Evolutionary conservation across 768 basidiomycete genomes (phyloP).

Genomic region (Russula abietina): DNA sequence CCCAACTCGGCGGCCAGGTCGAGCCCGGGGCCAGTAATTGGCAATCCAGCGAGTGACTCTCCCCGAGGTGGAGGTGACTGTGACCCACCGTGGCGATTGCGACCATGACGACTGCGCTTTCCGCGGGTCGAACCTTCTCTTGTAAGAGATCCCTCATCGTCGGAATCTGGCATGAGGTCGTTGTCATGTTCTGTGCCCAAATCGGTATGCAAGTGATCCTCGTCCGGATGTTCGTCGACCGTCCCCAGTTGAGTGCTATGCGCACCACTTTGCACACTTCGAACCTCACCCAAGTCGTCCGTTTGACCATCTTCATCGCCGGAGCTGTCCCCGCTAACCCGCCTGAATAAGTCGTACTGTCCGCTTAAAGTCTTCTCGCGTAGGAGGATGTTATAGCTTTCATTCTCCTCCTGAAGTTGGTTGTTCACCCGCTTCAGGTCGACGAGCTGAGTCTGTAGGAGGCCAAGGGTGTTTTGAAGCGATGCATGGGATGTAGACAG

Average conservation of each 20-base stretch:
- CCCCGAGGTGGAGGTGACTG: conserved; percentile 51
- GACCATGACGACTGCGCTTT: conserved; percentile 40
- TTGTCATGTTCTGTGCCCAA: conserved; percentile 39
- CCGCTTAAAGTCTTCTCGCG: conserved; percentile 89
- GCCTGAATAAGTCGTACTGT: conserved; percentile 70
- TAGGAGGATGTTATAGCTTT: conserved; percentile 91
- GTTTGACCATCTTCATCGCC: conserved; percentile 24
- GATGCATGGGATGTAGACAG: conserved; percentile 81
- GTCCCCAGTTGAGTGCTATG: conserved; percentile 52
- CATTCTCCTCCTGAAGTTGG: conserved; percentile 90
- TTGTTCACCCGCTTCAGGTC: conserved; percentile 87
- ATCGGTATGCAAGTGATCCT: conserved; percentile 47
- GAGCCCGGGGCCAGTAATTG: conserved; percentile 82
- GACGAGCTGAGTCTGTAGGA: conserved; percentile 75
- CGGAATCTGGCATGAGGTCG: conserved; percentile 38
- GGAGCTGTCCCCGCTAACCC: conserved; percentile 47
- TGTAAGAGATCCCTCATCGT: conserved; percentile 27
- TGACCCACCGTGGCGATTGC: conserved; percentile 48
- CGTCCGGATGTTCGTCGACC: conserved; percentile 36
- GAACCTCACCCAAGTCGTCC: conserved; percentile 31
- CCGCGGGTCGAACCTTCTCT: conserved; percentile 33
- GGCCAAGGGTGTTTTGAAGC: conserved; percentile 75
- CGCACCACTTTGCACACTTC: conserved; percentile 51
- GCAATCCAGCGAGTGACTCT: conserved; percentile 80
- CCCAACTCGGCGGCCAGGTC: conserved; percentile 90